phyloP scores from a whole-genome alignment of 805 yeast species.

The Kuraishia floccosa region DNA sequence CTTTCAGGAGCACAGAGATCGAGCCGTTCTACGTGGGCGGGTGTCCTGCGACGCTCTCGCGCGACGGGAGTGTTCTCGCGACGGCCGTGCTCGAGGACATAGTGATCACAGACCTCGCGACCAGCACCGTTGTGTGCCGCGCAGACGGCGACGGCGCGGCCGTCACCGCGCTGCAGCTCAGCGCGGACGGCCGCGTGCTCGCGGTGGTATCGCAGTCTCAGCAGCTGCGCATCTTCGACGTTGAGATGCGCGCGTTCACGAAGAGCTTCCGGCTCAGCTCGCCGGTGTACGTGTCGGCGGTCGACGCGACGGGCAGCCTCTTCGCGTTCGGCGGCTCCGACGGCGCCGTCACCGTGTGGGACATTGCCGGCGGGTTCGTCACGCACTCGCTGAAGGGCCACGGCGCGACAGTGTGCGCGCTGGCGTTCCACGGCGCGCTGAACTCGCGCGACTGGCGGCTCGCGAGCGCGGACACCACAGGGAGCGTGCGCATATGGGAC shows the following conservation, averaged over 20 bases:
- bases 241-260: constrained; percentile 25
- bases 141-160: constrained; percentile 80
- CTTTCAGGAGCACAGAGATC: constrained; percentile 33
- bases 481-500: constrained; percentile 45
- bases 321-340: constrained; percentile 94
- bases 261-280: constrained; percentile 55
- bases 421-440: constrained; percentile 61
- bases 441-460: constrained; percentile 67
- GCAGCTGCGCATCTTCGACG: constrained; percentile 55
- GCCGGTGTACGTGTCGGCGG: constrained; percentile 70
- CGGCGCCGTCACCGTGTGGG: constrained; percentile 88
- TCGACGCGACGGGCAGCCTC: constrained; percentile 73
- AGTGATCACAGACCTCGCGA: constrained; percentile 49
- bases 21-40: constrained; percentile 87
- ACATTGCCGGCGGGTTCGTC: constrained; percentile 73
- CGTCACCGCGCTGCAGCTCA: constrained; percentile 61
- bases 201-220: constrained; percentile 79
- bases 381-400: constrained; percentile 93
- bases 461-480: constrained; percentile 59
- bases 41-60: constrained; percentile 57
- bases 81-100: constrained; percentile 75
- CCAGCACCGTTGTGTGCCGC: constrained; percentile 45
- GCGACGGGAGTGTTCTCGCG: constrained; percentile 54
- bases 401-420: constrained; percentile 75
- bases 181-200: constrained; percentile 64